Evolutionary conservation across 257 asterid genomes (phyloP), one percentile per base, ranked within the genome.

Genomic region (Solanum neorickii): DNA sequence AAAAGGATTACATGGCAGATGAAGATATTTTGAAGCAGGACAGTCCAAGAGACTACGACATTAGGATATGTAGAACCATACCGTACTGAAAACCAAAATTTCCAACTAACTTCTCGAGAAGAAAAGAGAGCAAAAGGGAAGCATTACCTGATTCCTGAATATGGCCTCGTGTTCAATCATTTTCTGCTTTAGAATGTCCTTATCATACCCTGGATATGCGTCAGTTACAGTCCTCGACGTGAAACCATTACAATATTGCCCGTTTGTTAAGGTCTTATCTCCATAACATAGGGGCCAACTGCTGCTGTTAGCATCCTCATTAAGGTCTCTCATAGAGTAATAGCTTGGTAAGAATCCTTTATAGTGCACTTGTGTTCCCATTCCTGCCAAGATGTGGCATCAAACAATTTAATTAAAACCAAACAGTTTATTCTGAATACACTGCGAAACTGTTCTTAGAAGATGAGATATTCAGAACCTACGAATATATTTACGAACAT

Each of bases 91-190:
- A 78, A 80, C 65, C 15, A 16, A 46, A 80, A 27, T 80, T 5
- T 65, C 72, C 72, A 3, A 80, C 37, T 47, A 47, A 46, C 39
- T 16, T 47, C 5, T 47, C 25, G 0, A 4, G 16, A 46, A 78
- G 46, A 25, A 47, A 23, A 35, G 70, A 37, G 6, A 37, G 20
- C 1, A 49, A 66, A 73, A 59, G 66, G 83, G 27, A 41, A 39
- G 25, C 44, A 76, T 78, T 91, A 95, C 99, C 98, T 97, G 99
- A 88, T 92, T 90, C 93, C 90, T 92, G 88, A 97, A 96, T 86
- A 94, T 90, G 16, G 94, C 94, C 93, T 97, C 99, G n/a, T 97
- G 99, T 87, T 97, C 98, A 35, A 95, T 93, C 95, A 97, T 97
- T 90, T 93, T 95, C 91, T 93, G 98, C 94, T 94, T 97, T 86